Base-by-base conservation (phyloP, 1,284 basidiomycete species). In the Leccinum griseonigrum region DNA sequence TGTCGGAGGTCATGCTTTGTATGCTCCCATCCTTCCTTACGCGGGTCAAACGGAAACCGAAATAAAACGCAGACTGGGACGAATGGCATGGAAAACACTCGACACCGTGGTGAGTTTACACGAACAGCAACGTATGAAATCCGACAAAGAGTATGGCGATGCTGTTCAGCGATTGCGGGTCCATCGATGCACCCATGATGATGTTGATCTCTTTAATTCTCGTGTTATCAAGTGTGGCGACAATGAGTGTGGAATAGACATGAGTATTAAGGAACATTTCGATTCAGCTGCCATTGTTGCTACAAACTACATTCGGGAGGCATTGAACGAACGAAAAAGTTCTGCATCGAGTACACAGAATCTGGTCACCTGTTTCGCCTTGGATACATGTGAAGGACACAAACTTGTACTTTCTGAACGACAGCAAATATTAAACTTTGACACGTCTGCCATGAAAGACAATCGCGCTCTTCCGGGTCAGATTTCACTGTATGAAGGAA, bases 81-180 rank as follows among this genome's bases (percentile, higher is more conserved):
- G 66, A 9, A n/a, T 74, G 11, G 71, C 73, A 1, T 77, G 75
- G 72, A 72, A 72, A 32, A 61, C 56, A 0, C 50, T 76, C 0
- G 64, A 70, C 52, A 62, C 57, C 1, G 69, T 74, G 0, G 60
- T 77, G 0, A 60, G 63, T 9, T 53, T 76, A 0, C 60, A 26
- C 1, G 68, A 76, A 32, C 75, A 77, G 32, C 67, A 75, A 16
- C 51, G 65, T 6, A 76, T 76, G 72, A 66, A 68, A 28, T n/a
- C n/a, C 6, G 74, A 76, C 63, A 34, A 51, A 3, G 68, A 67
- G n/a, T 77, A 74, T 68, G 70, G 56, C 18, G 62, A 36, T 7
- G 69, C 73, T 2, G 71, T 75, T 1, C 26, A 55, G 2, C 50
- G 61, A 0, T 56, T 76, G 11, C 4, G 69, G 16, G 56, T 40